Evolutionary conservation across 495 filamentous ascomycete genomes (phyloP), one percentile per base, ranked within the genome.

Genomic region (Neurospora sp.): DNA sequence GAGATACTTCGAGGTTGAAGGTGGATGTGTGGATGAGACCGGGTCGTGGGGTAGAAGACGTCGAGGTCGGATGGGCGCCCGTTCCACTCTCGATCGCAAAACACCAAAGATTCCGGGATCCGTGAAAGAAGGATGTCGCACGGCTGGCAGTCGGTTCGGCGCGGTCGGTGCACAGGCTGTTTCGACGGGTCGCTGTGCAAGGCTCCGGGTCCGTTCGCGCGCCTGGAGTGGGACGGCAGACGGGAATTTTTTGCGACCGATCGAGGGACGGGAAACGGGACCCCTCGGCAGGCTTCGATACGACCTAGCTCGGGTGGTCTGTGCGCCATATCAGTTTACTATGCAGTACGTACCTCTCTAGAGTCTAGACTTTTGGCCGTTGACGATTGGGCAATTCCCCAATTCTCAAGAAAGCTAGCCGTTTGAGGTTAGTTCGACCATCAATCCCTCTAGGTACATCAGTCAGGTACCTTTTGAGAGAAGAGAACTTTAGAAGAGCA

Each of bases 111-210:
- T 35, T 66, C 53, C 53, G 27, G 53, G 22, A 22, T 22, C 44
- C 22, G 22, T 16, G 2, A 59, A 59, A 14, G 48, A 61, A 61
- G 22, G 53, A 61, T 61, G 53, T 61, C 53, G 12, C 53, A 27
- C 53, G 53, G 53, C 53, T 66, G 53, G 27, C 53, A 18, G 6
- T 35, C 53, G 27, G 53, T 35, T 31, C 53, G 53, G 44, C 40
- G 69, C 42, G 72, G 44, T 39, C 31, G 41, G 40, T 42, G 22
- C 14, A 59, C 48, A 59, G 48, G 48, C 48, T 27, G 20, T 27
- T 59, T 59, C 40, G 70, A 37, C 35, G 35, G 39, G 59, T 71
- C 41, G 69, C 69, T 44, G 70, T 66, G 69, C 70, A 68, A 70
- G 69, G 35, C 44, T 71, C 41, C 40, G 37, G 71, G 48, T 70